Base-by-base conservation (phyloP, 345 rosid species). In the Eutrema japonicum region DNA sequence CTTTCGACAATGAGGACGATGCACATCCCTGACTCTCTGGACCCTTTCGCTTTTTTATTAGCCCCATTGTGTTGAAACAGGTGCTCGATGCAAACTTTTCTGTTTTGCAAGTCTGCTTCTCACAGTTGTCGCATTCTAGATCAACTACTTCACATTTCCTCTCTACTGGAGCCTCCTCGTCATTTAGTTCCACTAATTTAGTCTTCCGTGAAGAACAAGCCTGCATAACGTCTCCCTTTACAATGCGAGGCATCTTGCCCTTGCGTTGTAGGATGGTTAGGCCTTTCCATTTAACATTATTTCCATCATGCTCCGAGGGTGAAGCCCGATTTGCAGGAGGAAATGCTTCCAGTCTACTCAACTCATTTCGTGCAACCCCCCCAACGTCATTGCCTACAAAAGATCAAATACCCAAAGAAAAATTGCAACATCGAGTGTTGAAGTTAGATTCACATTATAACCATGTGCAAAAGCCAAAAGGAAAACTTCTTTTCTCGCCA, bases 321-420 rank as follows among this genome's bases (percentile, higher is more conserved):
- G 85, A 86, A 59, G 92, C 80, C 37, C 82, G 83, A 78, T 92
- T 92, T 35, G 98, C 98, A 60, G 99, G 92, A 80, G 82, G 83
- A 74, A 86, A 65, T 57, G 74, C 88, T 69, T 75, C 72, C 45
- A 87, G 49, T 72, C 71, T 83, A 77, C 75, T 73, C 56, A 58
- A 58, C 36, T 66, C 77, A 58, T 12, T 59, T 36, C 26, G 47
- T 65, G 63, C 37, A 58, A 27, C 45, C 16, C 72, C 45, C 16
- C 72, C 66, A 56, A 65, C 35, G 27, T 65, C 30, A 29, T 57
- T 71, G 71, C 68, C 80, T 77, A 62, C 63, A 77, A 64, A 29
- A 18, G 10, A 54, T 54, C 65, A 55, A 32, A 46, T 37, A 61
- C 42, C 57, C 57, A 53, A 33, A 50, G 26, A 69, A 26, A 46